These are phyloP conservation scores for Dendrothele bispora DNA, from an alignment of 768 basidiomycete species.

Conservation along the genomic window DNA sequence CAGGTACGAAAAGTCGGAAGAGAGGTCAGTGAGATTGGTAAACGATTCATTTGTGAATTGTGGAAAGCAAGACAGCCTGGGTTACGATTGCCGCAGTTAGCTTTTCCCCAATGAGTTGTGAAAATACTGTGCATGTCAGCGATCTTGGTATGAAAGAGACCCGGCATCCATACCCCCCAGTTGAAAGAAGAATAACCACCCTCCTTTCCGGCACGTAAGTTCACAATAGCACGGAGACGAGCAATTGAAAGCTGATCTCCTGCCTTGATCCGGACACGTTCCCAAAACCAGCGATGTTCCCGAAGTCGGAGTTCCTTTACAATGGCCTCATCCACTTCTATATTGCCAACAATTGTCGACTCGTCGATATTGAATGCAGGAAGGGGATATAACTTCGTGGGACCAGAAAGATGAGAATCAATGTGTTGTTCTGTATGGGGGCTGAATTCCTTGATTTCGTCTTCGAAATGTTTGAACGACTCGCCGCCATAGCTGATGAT, in stretches of 20 bases:
- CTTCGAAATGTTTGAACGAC: constrained; percentile 4
- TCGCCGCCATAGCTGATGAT: constrained; percentile 16
- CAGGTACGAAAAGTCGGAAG: constrained; percentile 32
- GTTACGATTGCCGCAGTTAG: constrained; percentile 22
- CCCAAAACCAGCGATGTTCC: constrained; percentile 1
- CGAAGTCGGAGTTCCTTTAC: constrained; percentile 3
- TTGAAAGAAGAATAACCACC: constrained; percentile 10
- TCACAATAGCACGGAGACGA: constrained; percentile 11
- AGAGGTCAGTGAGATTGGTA: constrained; percentile 33
- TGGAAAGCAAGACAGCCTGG: constrained; percentile 34
- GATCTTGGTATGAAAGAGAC: constrained; percentile 35
- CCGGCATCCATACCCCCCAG: constrained; percentile 19
- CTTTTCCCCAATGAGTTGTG: constrained; percentile 30
- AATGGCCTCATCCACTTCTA: constrained; percentile 15
- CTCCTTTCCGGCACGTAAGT: constrained; percentile 13
- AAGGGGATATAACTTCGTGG: constrained; percentile 13
- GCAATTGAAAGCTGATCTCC: constrained; percentile 20
- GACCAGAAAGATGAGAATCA: constrained; percentile 10
- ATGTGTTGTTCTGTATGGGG: constrained; percentile 12
- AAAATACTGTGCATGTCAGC: constrained; percentile 28
- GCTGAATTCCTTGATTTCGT: constrained; percentile 4
- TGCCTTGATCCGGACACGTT: constrained; percentile 10
- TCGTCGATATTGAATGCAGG: constrained; percentile 17
- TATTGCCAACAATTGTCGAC: constrained; percentile 15
- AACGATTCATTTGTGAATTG: constrained; percentile 30